A percentile compares a stretch with the other conserved stretches of the same genome.
phyloP scores from a whole-genome alignment of 164 flowering plant species.

The Chloranthus sessilifolius region DNA sequence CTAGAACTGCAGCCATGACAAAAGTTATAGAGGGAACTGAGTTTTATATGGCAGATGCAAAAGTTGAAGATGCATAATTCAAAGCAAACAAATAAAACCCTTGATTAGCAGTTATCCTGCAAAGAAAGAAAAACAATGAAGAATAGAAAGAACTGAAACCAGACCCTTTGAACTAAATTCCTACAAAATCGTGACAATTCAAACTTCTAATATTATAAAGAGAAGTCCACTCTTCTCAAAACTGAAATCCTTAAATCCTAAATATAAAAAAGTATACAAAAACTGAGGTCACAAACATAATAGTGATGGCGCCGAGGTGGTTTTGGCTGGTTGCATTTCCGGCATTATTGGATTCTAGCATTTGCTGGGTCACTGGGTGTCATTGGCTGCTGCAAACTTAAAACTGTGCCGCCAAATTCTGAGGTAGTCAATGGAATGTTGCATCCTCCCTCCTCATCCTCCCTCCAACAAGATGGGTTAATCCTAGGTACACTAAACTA shows the following conservation, averaged over 20 bases:
- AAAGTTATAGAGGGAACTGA: constrained; percentile 30
- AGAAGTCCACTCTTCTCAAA: no score
- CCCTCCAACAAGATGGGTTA: no score
- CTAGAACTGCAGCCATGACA: constrained; percentile 49
- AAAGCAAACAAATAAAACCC: background rate
- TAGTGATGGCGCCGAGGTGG: constrained; percentile 99
- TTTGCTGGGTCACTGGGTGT: constrained; percentile 33
- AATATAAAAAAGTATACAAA: no score
- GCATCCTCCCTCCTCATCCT: constrained; percentile 92
- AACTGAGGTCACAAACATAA: constrained; percentile 98
- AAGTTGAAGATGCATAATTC: constrained; percentile 21
- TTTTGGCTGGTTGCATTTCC: constrained; percentile 89
- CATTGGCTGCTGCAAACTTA: constrained; percentile 6
- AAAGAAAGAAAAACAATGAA: background rate
- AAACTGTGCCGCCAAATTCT: constrained; percentile 29
- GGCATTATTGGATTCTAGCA: constrained; percentile 57
- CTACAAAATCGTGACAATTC: no score
- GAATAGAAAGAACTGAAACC: no score
- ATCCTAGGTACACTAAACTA: no score
- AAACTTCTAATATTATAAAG: no score
- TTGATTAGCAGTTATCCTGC: background rate
- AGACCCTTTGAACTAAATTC: no score
- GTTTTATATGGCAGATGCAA: constrained; percentile 42
- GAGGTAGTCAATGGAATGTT: constrained; percentile 53
- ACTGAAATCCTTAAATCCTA: no score